Evolutionary conservation across 805 yeast genomes (phyloP), one percentile per base, ranked within the genome.

Genomic region (Candida bentonensis): DNA sequence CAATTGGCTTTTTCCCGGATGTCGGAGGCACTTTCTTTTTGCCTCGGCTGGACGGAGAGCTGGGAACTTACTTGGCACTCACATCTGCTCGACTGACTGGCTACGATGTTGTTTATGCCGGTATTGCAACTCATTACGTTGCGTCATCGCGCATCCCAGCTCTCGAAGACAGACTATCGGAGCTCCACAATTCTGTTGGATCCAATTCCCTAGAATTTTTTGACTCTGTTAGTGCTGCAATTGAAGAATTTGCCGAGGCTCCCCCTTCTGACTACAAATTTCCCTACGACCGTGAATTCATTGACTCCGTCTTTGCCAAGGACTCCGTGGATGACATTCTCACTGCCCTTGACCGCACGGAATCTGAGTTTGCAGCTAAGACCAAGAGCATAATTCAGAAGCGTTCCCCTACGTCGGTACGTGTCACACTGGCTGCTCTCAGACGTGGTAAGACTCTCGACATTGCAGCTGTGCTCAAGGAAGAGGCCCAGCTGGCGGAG

Each of bases 1-100:
- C 84, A 56, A 92, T 92, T 60, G 98, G 98, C 1, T 85, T 86
- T 62, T 83, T 85, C 65, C 94, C 95, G 20, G 98, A 92, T 62
- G 97, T 92, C 11, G 98, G 96, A 39, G 80, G 94, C 28, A 77
- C 94, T 9, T 89, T 85, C 64, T 88, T 87, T 64, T 67, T 92
- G 53, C 87, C 95, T 26, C 75, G 82, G 50, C 64, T 86, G 48
- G 87, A 85, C 54, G 85, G 84, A 43, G 77, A 84, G 53, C 65
- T 88, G 48, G 96, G 97, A 41, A 74, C 80, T 59, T 92, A 82
- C 63, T 65, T 85, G 50, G 92, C 95, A 23, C 66, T 88, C 52
- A 88, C 97, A 1, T 95, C 96, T 41, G 82, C 80, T 49, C 71
- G 79, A 20, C 63, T 92, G 47, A 61, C 66, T 45, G 96, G 96